A percentile compares a stretch with the other conserved stretches of the same genome.
phyloP scores from a whole-genome alignment of 2,329 filamentous ascomycete genomes.

The Penicillium sp. region DNA sequence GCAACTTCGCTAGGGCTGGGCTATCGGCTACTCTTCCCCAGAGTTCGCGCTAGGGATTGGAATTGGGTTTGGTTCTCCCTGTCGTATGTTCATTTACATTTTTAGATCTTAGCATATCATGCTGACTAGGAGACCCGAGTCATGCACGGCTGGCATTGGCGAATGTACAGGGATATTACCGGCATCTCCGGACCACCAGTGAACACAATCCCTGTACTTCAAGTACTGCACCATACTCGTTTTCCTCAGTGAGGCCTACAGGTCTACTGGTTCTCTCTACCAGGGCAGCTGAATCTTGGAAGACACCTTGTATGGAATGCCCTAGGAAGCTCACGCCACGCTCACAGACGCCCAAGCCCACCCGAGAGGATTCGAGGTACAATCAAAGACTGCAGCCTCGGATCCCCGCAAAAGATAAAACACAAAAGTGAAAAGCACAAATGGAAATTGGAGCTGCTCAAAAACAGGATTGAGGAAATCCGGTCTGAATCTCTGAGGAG shows the following conservation, averaged over 20 bases:
- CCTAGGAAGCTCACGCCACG: constrained; percentile 18
- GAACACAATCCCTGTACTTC: not conserved
- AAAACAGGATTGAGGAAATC: constrained; percentile 29
- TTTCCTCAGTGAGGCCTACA: not conserved
- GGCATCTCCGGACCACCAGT: not conserved
- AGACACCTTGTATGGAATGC: constrained; percentile 12
- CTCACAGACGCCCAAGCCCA: constrained; percentile 12
- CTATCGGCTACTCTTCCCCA: not conserved
- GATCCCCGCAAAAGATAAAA: not conserved
- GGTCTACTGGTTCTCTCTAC: not conserved
- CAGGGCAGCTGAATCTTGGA: not conserved
- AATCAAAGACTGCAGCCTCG: not conserved
- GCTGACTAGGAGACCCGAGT: not conserved
- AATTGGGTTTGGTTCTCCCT: not conserved
- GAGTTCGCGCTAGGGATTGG: not conserved
- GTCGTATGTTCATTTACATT: not conserved
- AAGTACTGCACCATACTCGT: not conserved
- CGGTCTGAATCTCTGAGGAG: constrained; percentile 12
- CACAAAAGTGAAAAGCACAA: constrained; percentile 15
- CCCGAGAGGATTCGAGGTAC: not conserved
- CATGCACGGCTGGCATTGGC: not conserved
- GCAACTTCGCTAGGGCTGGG: not conserved
- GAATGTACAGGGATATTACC: not conserved
- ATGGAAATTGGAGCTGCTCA: constrained; percentile 26
- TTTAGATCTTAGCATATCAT: not conserved